phyloP scores from a whole-genome alignment of 176 grass and related monocot species.

The Pontederia crassipes region DNA sequence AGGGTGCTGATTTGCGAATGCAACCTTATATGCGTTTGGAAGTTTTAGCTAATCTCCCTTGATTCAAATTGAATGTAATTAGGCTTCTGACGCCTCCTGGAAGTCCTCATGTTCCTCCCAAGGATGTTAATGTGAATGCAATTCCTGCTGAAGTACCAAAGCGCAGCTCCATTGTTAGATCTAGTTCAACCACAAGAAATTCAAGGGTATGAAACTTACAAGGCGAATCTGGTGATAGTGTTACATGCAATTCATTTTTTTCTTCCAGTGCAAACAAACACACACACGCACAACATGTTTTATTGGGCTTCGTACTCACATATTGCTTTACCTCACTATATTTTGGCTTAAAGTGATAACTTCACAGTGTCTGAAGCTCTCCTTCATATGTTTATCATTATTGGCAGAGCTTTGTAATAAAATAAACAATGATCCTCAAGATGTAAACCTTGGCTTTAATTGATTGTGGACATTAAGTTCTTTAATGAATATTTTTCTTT shows the following conservation, averaged over 20 bases:
- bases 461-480: too few relatives aligned
- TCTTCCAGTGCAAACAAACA: background rate
- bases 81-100: conserved; percentile 93
- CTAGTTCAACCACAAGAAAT: conserved; percentile 66
- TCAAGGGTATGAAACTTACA: conserved; percentile 48
- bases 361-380: too few relatives aligned
- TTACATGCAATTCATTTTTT: background rate
- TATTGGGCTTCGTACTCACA: too few relatives aligned
- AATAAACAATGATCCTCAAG: too few relatives aligned
- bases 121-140: conserved; percentile 38
- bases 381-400: too few relatives aligned
- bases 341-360: too few relatives aligned
- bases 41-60: background rate
- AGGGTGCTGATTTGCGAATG: too few relatives aligned
- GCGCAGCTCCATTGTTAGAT: conserved; percentile 32
- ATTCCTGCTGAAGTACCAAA: conserved; percentile 42
- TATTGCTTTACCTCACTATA: background rate
- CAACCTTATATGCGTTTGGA: too few relatives aligned
- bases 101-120: conserved; percentile 45
- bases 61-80: conserved; percentile 8
- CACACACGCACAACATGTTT: too few relatives aligned
- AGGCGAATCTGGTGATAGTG: background rate
- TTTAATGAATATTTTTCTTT: too few relatives aligned
- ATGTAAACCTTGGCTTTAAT: too few relatives aligned
- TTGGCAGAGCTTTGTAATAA: too few relatives aligned